Evolutionary conservation across 352 stramenopile genomes (phyloP), one percentile per base, ranked within the genome.

Genomic region (Globisporangium splendens): DNA sequence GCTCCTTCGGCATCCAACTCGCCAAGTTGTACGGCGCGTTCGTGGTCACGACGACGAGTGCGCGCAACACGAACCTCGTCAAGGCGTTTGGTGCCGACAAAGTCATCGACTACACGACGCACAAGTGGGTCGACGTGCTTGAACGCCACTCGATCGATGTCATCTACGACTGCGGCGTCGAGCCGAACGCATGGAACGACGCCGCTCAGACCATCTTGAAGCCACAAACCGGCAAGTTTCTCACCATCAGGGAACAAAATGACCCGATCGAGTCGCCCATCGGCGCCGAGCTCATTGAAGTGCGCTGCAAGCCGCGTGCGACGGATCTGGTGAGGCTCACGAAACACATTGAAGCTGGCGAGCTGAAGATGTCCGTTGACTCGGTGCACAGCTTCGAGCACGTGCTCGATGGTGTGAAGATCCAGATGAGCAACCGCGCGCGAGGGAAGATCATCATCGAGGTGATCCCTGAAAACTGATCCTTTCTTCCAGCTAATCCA

Each of bases 101-200:
- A n/a, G 64, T 89, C 33, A 73, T 92, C 15, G 73, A 89, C 54
- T 91, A 92, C 63, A 84, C 68, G 0, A 58, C 79, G 54, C 48
- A 73, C 15, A 73, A 67, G 42, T 72, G 64, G 68, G 42, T 18
- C 41, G 46, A 73, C 28, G 61, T 68, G 63, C 28, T 75, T 50
- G 35, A 64, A 50, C 53, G 54, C 13, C 60, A 72, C 35, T 69
- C 63, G 15, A 21, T 72, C 10, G 67, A 75, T 21, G 39, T 74
- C 14, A 65, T 77, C 33, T 74, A 61, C 39, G 68, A 73, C 51
- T 74, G 66, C 31, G 59, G 47, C 10, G 31, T 75, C 10, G 70
- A 75, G 43, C 47, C 61, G 13, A 49, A 67, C 0, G 53, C 67
- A 1, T 77, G 70, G 66, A 70, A 68, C 51, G 55, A 54, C 17